phyloP scores from a whole-genome alignment of 2,329 filamentous ascomycete genomes.

The Hypomyces rosellus region DNA sequence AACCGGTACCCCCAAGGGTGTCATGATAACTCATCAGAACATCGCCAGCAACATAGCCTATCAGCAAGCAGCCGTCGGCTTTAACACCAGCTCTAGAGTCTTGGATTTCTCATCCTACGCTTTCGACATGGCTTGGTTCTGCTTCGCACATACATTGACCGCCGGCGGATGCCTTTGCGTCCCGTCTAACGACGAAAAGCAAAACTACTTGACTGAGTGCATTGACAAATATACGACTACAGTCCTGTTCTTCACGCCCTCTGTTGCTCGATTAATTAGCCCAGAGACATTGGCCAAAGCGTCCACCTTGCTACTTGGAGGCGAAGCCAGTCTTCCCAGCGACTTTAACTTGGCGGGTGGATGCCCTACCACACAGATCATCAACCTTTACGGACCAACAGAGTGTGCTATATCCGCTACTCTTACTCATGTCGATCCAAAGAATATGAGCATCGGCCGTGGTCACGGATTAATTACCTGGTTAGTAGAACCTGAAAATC shows the following conservation, averaged over 20 bases:
- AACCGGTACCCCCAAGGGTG: slow-evolving; percentile 43
- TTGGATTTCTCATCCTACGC: too few relatives aligned
- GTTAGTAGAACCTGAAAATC: slow-evolving; percentile 19
- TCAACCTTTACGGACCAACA: slow-evolving; percentile 36
- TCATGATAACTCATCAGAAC: slow-evolving; percentile 22
- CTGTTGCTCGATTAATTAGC: slow-evolving; percentile 4
- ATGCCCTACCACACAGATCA: slow-evolving; percentile 16
- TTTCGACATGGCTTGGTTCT: too few relatives aligned
- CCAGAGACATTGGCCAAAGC: neutral
- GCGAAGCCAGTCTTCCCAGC: neutral
- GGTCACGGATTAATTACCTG: neutral
- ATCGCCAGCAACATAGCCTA: too few relatives aligned
- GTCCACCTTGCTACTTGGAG: neutral
- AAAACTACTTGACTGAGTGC: slow-evolving; percentile 1
- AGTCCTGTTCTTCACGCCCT: slow-evolving; percentile 1
- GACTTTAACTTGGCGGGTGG: neutral
- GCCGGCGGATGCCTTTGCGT: too few relatives aligned
- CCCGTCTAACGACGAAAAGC: neutral
- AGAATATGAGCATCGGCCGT: slow-evolving; percentile 12
- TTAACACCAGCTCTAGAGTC: too few relatives aligned
- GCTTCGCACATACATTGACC: too few relatives aligned
- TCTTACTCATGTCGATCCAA: slow-evolving; percentile 5
- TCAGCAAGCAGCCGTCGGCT: too few relatives aligned
- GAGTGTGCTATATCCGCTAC: slow-evolving; percentile 16
- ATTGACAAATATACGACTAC: neutral